Evolutionary conservation across 768 basidiomycete genomes (phyloP), one percentile per base, ranked within the genome.

Genomic region (Mrakia frigida): DNA sequence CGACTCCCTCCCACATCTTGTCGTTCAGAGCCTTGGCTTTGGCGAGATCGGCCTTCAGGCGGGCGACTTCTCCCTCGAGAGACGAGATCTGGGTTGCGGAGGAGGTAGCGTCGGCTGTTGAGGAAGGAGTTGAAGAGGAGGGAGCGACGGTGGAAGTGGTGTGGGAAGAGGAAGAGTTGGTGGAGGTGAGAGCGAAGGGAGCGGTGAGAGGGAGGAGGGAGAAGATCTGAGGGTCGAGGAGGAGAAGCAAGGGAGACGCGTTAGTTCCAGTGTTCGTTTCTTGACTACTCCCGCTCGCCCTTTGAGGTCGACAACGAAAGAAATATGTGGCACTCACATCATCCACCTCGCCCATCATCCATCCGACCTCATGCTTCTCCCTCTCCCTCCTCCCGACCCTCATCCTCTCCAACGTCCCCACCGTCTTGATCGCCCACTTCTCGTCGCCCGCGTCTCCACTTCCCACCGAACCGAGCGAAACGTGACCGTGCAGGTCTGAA

Each of bases 11-110:
- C 95, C 95, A 97, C 90, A 97, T 96, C 72, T 87, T 86, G 81
- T 97, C 93, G 80, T 97, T 98, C 77, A 97, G 87, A n/a, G 90
- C 88, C 81, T 94, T 93, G 6, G 95, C 95, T 81, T 89, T 90
- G 37, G 88, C 88, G 9, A 98, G 85, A 78, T 93, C 90, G 65
- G 88, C 87, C 65, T 86, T 87, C 75, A 96, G 83, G 35, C 82
- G 84, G 70, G 85, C 86, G 11, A 94, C 87, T 82, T 97, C 93
- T 3, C 85, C 83, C 83, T 94, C 90, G 1, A 96, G 87, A 79
- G 90, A 88, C 23, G 86, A 81, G 16, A 94, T 70, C 70, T 78
- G 77, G 18, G 67, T 25, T 9, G 77, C 52, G 13, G 73, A 56
- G 23, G 76, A 50, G 39, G 46, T 35, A 21, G 65, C 46, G 67